Conservation (phyloP, 306 rosid genomes). For the Cucumis melo region DNA sequence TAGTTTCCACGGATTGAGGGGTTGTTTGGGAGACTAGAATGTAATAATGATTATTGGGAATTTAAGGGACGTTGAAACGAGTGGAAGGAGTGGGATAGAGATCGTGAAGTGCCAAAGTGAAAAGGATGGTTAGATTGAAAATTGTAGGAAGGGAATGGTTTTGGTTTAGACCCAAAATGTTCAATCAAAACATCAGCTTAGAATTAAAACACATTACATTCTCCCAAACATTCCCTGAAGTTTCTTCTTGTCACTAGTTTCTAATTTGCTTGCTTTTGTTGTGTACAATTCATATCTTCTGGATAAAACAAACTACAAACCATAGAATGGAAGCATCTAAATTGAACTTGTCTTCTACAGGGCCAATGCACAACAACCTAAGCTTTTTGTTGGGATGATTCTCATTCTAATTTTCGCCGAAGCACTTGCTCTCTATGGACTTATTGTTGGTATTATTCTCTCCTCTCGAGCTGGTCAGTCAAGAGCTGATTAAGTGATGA, state of each 20-base stretch:
- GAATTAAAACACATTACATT: too few relatives aligned
- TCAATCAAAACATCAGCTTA: too few relatives aligned
- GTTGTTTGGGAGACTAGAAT: too few relatives aligned
- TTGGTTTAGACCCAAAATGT: too few relatives aligned
- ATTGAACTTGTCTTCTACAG: conserved; percentile 13
- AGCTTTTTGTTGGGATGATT: conserved; percentile 57
- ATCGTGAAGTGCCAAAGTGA: too few relatives aligned
- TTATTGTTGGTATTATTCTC: conserved; percentile 50
- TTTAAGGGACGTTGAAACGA: too few relatives aligned
- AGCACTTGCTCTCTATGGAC: conserved; percentile 50
- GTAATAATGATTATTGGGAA: too few relatives aligned
- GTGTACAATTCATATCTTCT: neutral
- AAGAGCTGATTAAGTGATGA: conserved; percentile 29
- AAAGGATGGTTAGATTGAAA: too few relatives aligned
- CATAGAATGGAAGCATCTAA: neutral
- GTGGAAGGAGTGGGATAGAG: too few relatives aligned
- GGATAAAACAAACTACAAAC: neutral
- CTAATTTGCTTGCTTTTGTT: neutral
- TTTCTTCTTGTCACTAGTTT: neutral
- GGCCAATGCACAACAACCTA: conserved; percentile 52
- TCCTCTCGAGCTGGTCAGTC: conserved; percentile 55
- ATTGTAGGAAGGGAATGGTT: too few relatives aligned
- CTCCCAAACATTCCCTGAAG: too few relatives aligned
- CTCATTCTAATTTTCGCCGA: conserved; percentile 49
- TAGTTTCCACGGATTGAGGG: neutral